These are phyloP conservation scores for Intubia oerlemansii DNA, from an alignment of 2,329 filamentous ascomycete species.

Conservation along the genomic window DNA sequence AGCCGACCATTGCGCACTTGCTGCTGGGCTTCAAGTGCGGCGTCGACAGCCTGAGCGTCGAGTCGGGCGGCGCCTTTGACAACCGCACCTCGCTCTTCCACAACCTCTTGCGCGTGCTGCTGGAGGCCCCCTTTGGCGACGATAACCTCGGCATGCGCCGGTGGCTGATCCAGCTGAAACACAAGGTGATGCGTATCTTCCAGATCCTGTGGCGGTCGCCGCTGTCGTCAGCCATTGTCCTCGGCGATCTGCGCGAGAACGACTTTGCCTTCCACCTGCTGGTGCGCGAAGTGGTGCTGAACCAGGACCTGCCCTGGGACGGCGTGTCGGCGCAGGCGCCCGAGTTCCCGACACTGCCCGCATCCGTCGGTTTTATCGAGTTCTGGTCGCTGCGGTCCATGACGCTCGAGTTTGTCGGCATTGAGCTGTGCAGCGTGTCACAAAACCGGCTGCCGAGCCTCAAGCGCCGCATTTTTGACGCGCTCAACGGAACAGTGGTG, in stretches of 20 bases:
- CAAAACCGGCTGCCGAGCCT: constrained; percentile 49
- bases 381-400: constrained; percentile 61
- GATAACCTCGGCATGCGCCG: constrained; percentile 34
- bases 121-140: constrained; percentile 44
- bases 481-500: constrained; percentile 57
- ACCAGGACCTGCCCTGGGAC: constrained; percentile 53
- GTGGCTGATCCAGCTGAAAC: constrained; percentile 50
- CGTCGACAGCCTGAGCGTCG: constrained; percentile 45
- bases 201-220: constrained; percentile 67
- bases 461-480: constrained; percentile 45
- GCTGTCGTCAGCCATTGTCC: constrained; percentile 52
- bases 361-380: constrained; percentile 48
- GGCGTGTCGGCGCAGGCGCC: constrained; percentile 34
- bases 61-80: constrained; percentile 48
- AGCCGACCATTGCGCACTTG: constrained; percentile 76
- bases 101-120: constrained; percentile 48
- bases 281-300: constrained; percentile 47
- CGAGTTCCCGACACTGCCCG: constrained; percentile 46
- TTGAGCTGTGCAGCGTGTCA: constrained; percentile 62
- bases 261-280: constrained; percentile 67
- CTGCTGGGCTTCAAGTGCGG: constrained; percentile 73
- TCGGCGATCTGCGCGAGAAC: constrained; percentile 59
- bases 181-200: constrained; percentile 50
- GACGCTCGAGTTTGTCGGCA: constrained; percentile 64
- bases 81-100: constrained; percentile 64